Conservation (phyloP, 495 filamentous ascomycete genomes). For the Bombardia bombarda region DNA sequence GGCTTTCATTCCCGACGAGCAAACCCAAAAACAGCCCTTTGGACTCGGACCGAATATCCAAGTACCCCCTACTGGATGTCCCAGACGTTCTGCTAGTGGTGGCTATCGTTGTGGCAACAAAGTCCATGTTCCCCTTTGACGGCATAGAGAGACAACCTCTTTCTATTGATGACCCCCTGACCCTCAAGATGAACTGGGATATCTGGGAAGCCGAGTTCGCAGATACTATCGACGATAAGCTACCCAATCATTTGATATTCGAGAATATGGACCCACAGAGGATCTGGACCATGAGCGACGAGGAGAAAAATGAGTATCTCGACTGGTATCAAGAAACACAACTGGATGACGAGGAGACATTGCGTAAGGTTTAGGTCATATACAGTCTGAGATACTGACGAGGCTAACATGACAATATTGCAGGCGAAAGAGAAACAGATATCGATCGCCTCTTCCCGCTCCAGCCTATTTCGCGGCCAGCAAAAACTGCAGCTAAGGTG, state of each 20-base stretch:
- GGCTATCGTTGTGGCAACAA: conserved; percentile 68
- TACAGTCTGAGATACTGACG: not conserved
- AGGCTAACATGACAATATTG: not conserved
- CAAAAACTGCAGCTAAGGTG: conserved; percentile 4
- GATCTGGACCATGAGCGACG: conserved; percentile 56
- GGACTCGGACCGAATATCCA: not conserved
- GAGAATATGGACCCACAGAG: conserved; percentile 55
- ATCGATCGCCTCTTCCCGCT: conserved; percentile 42
- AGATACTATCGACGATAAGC: conserved; percentile 16
- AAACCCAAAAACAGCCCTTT: conserved; percentile 6
- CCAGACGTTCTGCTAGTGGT: conserved; percentile 69
- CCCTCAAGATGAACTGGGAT: conserved; percentile 60
- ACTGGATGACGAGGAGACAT: conserved; percentile 39
- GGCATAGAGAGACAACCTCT: conserved; percentile 46
- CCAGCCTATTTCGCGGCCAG: conserved; percentile 7
- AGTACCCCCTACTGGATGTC: conserved; percentile 29
- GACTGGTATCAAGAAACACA: conserved; percentile 81
- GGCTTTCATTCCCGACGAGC: conserved; percentile 46
- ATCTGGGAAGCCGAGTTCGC: conserved; percentile 55
- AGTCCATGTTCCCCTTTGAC: conserved; percentile 73
- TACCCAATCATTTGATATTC: conserved; percentile 11
- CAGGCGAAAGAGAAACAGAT: conserved; percentile 21
- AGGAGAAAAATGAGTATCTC: conserved; percentile 73
- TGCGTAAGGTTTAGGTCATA: conserved; percentile 31
- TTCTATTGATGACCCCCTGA: conserved; percentile 50